These are phyloP conservation scores for Candida qinlingensis DNA, from an alignment of 805 yeast species.

Conservation along the genomic window DNA sequence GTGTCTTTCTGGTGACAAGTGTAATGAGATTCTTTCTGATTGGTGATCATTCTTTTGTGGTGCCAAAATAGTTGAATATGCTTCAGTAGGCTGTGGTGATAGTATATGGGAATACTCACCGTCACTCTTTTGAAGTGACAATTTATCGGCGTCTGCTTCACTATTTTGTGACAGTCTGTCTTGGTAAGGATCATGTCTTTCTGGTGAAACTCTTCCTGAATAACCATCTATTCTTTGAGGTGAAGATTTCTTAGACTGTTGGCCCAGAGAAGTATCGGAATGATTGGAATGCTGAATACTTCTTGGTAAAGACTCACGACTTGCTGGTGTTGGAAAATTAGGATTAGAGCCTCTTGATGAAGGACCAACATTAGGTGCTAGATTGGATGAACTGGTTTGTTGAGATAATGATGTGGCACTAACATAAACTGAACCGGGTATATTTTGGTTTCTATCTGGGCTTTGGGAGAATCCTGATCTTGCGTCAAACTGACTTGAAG, in stretches of 20 bases:
- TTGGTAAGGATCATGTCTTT: too few species aligned
- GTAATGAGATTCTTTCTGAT: not conserved
- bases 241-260: not conserved
- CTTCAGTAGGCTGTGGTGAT: not conserved
- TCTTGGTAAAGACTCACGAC: not conserved
- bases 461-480: not conserved
- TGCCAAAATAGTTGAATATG: not conserved
- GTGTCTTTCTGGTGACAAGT: not conserved
- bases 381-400: not conserved
- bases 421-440: not conserved
- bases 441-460: not conserved
- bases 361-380: not conserved
- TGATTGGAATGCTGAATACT: not conserved
- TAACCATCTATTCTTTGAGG: not conserved
- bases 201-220: not conserved
- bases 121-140: too few species aligned
- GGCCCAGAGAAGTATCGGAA: not conserved
- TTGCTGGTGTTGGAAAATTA: not conserved
- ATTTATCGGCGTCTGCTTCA: too few species aligned
- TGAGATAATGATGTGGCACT: constrained; percentile 1
- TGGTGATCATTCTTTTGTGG: not conserved
- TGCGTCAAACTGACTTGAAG: not conserved
- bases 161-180: too few species aligned
- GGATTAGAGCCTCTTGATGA: not conserved
- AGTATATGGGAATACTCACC: too few species aligned